Percentiles rank a stretch among this genome's conserved stretches.
Conservation (phyloP, 2,329 filamentous ascomycete genomes). For the Passalora sequoiae region DNA sequence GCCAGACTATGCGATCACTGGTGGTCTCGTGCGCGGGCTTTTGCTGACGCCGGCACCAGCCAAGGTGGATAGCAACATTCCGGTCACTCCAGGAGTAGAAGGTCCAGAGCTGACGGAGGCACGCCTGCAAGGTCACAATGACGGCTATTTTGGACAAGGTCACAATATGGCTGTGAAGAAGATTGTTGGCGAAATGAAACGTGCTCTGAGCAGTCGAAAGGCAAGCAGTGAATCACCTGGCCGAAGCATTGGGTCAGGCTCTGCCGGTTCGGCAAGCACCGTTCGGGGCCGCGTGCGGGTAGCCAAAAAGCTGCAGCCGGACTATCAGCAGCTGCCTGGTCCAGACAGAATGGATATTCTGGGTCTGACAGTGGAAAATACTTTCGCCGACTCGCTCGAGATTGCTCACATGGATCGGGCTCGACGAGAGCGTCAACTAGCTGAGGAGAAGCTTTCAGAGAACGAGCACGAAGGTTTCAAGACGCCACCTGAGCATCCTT, state of each 20-base stretch:
- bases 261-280: slow-evolving; percentile 37
- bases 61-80: slow-evolving; percentile 57
- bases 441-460: slow-evolving; percentile 6
- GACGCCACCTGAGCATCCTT: not conserved
- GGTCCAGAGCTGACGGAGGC: slow-evolving; percentile 16
- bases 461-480: not conserved
- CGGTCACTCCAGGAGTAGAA: slow-evolving; percentile 44
- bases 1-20: slow-evolving; percentile 64
- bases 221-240: slow-evolving; percentile 17
- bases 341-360: slow-evolving; percentile 56
- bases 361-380: slow-evolving; percentile 44
- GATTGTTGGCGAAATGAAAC: slow-evolving; percentile 77
- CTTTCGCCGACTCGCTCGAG: slow-evolving; percentile 24
- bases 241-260: slow-evolving; percentile 40
- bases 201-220: slow-evolving; percentile 61
- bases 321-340: slow-evolving; percentile 28
- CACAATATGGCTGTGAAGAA: slow-evolving; percentile 69
- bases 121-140: slow-evolving; percentile 10
- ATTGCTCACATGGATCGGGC: slow-evolving; percentile 9
- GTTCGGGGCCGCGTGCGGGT: slow-evolving; percentile 6
- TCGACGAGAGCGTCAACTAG: slow-evolving; percentile 4
- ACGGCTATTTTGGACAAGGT: slow-evolving; percentile 10
- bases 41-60: slow-evolving; percentile 76
- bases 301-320: slow-evolving; percentile 13
- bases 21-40: slow-evolving; percentile 82